Evolutionary conservation across 2,329 filamentous ascomycete genomes (phyloP).

Genomic region (Pestalotiopsis sp.): DNA sequence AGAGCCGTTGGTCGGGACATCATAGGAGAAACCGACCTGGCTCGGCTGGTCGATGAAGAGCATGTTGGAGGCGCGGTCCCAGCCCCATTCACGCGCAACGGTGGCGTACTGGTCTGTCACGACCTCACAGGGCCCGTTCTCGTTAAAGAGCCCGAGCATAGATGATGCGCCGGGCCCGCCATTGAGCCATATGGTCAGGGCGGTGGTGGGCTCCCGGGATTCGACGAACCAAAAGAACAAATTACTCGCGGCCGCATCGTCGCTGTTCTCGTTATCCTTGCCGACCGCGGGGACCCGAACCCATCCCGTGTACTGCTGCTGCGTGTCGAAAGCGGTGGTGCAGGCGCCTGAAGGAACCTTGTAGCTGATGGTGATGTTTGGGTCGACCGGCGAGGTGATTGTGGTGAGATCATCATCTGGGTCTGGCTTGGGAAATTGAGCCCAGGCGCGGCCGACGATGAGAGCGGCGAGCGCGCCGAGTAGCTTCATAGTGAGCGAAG

Average conservation of each 20-base stretch:
- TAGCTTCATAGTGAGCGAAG: slow-evolving; percentile 19
- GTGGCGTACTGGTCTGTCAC: slow-evolving; percentile 52
- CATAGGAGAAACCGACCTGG: slow-evolving; percentile 71
- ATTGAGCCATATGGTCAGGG: slow-evolving; percentile 64
- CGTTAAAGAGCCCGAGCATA: slow-evolving; percentile 62
- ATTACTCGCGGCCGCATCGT: slow-evolving; percentile 52
- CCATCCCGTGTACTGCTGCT: slow-evolving; percentile 74
- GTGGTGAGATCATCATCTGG: slow-evolving; percentile 48
- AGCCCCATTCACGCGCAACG: slow-evolving; percentile 63
- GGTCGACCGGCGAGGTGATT: slow-evolving; percentile 64
- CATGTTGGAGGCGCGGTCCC: slow-evolving; percentile 62
- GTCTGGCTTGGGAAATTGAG: slow-evolving; percentile 34
- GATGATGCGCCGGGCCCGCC: slow-evolving; percentile 69
- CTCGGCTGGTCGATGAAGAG: slow-evolving; percentile 59
- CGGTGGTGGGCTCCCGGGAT: slow-evolving; percentile 44
- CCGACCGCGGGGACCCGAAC: slow-evolving; percentile 54
- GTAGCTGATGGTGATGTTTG: slow-evolving; percentile 68
- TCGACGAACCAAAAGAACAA: slow-evolving; percentile 56
- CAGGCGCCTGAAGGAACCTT: slow-evolving; percentile 65
- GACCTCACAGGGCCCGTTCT: slow-evolving; percentile 25
- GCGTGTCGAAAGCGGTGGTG: slow-evolving; percentile 63
- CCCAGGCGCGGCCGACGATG: slow-evolving; percentile 15
- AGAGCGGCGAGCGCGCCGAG: slow-evolving; percentile 5
- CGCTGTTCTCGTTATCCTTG: not conserved
- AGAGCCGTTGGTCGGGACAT: slow-evolving; percentile 56